Conservation (phyloP, 1,139 yeast genomes). For the Pichia sp. region DNA sequence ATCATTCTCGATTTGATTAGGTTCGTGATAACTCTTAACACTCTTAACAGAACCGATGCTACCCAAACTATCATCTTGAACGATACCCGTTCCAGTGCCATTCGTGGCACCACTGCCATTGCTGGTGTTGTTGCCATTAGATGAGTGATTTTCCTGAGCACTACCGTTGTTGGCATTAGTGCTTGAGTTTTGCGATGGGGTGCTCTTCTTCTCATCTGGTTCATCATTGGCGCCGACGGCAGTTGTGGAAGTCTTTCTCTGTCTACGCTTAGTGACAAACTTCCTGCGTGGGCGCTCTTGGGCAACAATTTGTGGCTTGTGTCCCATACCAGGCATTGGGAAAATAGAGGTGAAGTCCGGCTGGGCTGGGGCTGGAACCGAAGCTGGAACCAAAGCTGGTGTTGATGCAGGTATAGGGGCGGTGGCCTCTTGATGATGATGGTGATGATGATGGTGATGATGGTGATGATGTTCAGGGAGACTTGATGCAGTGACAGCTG, state of each 20-base stretch:
- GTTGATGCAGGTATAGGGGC: not conserved
- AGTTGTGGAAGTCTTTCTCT: slow-evolving; percentile 4
- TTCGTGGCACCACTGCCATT: not conserved
- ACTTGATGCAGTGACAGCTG: slow-evolving; percentile 1
- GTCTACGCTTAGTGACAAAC: slow-evolving; percentile 13
- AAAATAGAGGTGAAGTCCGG: slow-evolving; percentile 17
- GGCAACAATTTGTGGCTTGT: slow-evolving; percentile 9
- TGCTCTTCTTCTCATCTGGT: too few species aligned
- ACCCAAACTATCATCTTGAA: not conserved
- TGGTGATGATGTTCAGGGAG: slow-evolving; percentile 2
- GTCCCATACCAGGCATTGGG: slow-evolving; percentile 21
- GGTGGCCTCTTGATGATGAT: slow-evolving; percentile 1
- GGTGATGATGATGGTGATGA: slow-evolving; percentile 7
- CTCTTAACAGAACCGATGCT: too few species aligned
- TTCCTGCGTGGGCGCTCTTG: slow-evolving; percentile 13
- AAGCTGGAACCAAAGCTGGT: too few species aligned
- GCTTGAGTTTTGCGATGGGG: too few species aligned
- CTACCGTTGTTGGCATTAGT: too few species aligned
- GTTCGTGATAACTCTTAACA: too few species aligned
- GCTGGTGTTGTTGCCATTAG: not conserved
- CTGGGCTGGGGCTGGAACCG: too few species aligned
- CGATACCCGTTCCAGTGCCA: not conserved
- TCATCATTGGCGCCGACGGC: too few species aligned
- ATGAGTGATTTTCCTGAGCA: too few species aligned
- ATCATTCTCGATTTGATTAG: too few species aligned